A percentile compares a stretch with the other conserved stretches of the same genome.
These are phyloP conservation scores for Gossypium davidsonii DNA, from an alignment of 441 rosid genomes.

Conservation along the genomic window DNA sequence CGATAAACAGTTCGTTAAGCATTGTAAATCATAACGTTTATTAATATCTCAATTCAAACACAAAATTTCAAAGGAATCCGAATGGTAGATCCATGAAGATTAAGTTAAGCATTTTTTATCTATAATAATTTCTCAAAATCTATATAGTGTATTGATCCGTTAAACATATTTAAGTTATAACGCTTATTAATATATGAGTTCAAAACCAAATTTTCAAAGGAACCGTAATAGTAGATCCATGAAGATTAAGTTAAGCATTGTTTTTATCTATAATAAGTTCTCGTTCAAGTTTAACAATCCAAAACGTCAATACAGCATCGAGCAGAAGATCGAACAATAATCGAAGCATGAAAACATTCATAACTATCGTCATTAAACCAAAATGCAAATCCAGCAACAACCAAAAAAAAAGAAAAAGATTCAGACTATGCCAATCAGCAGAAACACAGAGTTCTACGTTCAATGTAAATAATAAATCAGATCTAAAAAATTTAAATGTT, in stretches of 20 bases:
- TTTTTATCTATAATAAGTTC: neutral
- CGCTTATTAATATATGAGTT: neutral
- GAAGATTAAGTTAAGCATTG: neutral
- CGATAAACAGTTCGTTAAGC: neutral
- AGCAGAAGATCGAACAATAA: neutral
- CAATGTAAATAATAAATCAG: neutral
- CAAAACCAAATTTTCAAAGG: neutral
- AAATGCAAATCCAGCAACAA: neutral
- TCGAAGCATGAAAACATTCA: neutral
- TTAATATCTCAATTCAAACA: neutral
- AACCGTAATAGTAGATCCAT: conserved; percentile 5
- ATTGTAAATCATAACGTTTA: neutral
- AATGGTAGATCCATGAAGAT: conserved; percentile 4
- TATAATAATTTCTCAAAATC: neutral
- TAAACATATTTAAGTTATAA: neutral
- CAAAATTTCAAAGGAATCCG: neutral
- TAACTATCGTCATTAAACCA: neutral
- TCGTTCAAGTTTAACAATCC: neutral
- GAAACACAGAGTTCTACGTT: neutral
- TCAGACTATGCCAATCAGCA: neutral
- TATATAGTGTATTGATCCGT: neutral
- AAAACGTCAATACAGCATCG: neutral
- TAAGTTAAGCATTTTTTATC: neutral
- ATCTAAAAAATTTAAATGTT: neutral
- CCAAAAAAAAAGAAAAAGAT: neutral